Base-by-base conservation (phyloP, 148 eudicot genomes). In the Linanthus parryae region DNA sequence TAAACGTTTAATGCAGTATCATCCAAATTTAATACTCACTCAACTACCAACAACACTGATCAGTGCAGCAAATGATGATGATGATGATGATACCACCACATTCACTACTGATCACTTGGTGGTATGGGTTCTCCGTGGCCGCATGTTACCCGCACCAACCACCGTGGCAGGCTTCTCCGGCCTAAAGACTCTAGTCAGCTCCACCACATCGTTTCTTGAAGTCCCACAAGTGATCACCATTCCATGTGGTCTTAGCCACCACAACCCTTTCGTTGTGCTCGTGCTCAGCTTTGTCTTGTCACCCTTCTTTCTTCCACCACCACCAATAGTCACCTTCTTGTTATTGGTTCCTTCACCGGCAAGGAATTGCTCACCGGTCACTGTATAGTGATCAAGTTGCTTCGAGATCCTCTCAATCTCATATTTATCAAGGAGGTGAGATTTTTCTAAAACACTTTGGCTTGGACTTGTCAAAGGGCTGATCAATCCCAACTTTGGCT, bases 351-450 rank as follows among this genome's bases (percentile, higher is more conserved):
- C 46, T 6, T n/a, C n/a, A n/a, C n/a, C n/a, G n/a, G n/a, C n/a
- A n/a, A n/a, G n/a, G n/a, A n/a, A n/a, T n/a, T 17, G 20, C n/a
- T 56, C 39, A 22, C 54, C 28, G 14, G 44, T 35, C 54, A 55
- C 60, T 23, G 63, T 57, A 42, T 66, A 71, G 8, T 18, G 11
- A 39, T 59, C 57, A 2, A 71, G 62, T 1, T 72, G 64, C 58
- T 8, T 67, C 4, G 77, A 67, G 40, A 76, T 71, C 30, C 70
- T 56, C 21, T 71, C 71, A 3, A 67, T 76, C 54, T 76, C 81
- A 30, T 71, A 71, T 2, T 23, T 22, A 60, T 76, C 77, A 14
- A 76, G 59, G 56, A 76, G 77, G 34, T 37, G 18, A 31, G 81
- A 71, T 27, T 11, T 61, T n/a, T 31, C 49, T 23, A 2, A 2